Base-by-base conservation (phyloP, 2,329 filamentous ascomycete genomes). In the Fusarium ramigenum region DNA sequence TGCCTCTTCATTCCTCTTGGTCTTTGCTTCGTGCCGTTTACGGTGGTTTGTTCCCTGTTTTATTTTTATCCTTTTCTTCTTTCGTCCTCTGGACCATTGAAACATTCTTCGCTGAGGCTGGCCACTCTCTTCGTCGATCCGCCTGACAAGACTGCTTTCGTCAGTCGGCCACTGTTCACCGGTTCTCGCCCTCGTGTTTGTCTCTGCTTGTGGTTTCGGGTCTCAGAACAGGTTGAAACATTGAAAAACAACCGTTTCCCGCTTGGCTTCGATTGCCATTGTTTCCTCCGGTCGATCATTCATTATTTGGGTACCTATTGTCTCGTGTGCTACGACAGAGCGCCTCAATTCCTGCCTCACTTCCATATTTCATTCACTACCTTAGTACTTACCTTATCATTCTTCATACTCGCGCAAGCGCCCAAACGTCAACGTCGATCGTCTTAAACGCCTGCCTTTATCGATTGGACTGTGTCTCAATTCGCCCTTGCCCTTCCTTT, bases 41-140 rank as follows among this genome's bases (percentile, higher is more conserved):
- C 63, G 52, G 71, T 73, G 47, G 54, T 60, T 68, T 44, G 25
- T 58, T 69, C 40, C 54, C 43, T 59, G 39, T 42, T 43, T 64
- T 43, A 47, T 68, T 73, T 23, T 44, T 50, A 54, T 54, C 28
- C 39, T 70, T 25, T 61, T 40, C 44, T 59, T 57, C 39, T 32
- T 59, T 50, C 30, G 40, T 66, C 60, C 40, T 72, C 52, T 50
- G 43, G 52, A 60, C 52, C 8, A 54, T 58, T 59, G 44, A 60
- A 63, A 70, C 72, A 74, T 74, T 75, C 61, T 67, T 61, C 59
- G 43, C 44, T 32, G 53, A 61, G 72, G 72, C 72, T 75, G 72
- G 72, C 36, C 58, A 54, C 60, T 72, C 69, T 39, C 43, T 44
- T 50, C 37, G 34, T 56, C 62, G 34, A 59, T 60, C 37, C 53